Evolutionary conservation across 2,329 filamentous ascomycete species (phyloP).

Genomic region (Alternaria gaisen): DNA sequence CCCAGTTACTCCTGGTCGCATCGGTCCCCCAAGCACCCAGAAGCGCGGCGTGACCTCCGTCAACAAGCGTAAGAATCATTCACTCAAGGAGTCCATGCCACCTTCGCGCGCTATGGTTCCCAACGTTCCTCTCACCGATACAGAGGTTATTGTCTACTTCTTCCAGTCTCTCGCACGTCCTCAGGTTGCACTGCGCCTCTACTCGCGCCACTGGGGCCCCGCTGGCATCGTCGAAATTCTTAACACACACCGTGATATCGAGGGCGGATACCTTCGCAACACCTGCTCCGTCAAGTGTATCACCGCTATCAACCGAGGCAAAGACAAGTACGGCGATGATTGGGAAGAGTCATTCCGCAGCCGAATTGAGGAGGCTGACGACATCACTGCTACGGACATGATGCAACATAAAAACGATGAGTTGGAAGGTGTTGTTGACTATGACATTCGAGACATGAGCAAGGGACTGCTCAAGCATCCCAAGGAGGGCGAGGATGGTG

Average conservation of each 20-base stretch:
- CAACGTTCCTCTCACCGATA: conserved; percentile 37
- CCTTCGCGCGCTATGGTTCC: conserved; percentile 28
- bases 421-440: conserved; percentile 13
- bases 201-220: conserved; percentile 37
- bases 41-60: conserved; percentile 16
- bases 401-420: conserved; percentile 22
- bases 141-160: conserved; percentile 44
- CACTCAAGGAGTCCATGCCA: conserved; percentile 27
- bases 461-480: conserved; percentile 33
- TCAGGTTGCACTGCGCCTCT: conserved; percentile 37
- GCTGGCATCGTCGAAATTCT: conserved; percentile 28
- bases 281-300: conserved; percentile 43
- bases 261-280: conserved; percentile 40
- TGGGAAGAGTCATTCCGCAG: conserved; percentile 23
- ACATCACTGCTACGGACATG: conserved; percentile 32
- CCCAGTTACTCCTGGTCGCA: conserved; percentile 20
- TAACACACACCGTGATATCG: conserved; percentile 35
- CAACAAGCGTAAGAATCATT: conserved; percentile 32
- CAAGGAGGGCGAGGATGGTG: conserved; percentile 11
- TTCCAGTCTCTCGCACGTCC: conserved; percentile 39
- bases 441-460: conserved; percentile 24
- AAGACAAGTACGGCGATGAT: conserved; percentile 16
- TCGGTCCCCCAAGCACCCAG: conserved; percentile 18
- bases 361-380: conserved; percentile 17
- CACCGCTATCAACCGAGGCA: conserved; percentile 32